phyloP scores from a whole-genome alignment of 176 grass and related monocot genomes.

The Elymus sibiricus region DNA sequence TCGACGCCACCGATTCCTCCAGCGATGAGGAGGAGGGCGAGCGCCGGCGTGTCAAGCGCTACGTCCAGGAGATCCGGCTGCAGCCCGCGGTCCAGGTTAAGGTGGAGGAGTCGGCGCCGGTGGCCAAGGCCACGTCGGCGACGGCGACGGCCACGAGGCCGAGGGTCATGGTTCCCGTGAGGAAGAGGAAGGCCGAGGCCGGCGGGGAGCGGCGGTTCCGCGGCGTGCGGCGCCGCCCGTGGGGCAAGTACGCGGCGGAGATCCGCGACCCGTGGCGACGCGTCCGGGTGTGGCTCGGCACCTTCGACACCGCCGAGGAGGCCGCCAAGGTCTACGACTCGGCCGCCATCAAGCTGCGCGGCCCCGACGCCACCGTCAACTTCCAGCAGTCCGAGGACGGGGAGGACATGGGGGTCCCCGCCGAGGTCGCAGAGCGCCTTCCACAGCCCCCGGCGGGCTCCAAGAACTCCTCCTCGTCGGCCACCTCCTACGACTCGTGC shows the following conservation, averaged over 20 bases:
- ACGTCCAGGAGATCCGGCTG: conserved; percentile 80
- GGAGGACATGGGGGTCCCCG: conserved; percentile 30
- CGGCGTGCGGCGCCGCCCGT: conserved; percentile 75
- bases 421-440: not conserved
- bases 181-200: conserved; percentile 47
- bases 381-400: conserved; percentile 42
- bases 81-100: not conserved
- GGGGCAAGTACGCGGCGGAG: conserved; percentile 99
- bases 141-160: not conserved
- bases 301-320: conserved; percentile 92
- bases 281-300: conserved; percentile 91
- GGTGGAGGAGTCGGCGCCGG: not conserved
- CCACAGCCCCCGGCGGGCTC: not conserved
- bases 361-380: conserved; percentile 78
- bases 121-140: not conserved
- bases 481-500: conserved; percentile 62
- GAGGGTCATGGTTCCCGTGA: not conserved
- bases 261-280: conserved; percentile 88
- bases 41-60: conserved; percentile 54
- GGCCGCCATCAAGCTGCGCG: conserved; percentile 89
- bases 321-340: conserved; percentile 91
- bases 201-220: conserved; percentile 64
- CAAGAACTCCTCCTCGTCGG: conserved; percentile 45
- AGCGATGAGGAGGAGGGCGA: conserved; percentile 50
- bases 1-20: conserved; percentile 84